Evolutionary conservation across 163 green algal genomes (phyloP).

Genomic region (Prototheca stagnorum): DNA sequence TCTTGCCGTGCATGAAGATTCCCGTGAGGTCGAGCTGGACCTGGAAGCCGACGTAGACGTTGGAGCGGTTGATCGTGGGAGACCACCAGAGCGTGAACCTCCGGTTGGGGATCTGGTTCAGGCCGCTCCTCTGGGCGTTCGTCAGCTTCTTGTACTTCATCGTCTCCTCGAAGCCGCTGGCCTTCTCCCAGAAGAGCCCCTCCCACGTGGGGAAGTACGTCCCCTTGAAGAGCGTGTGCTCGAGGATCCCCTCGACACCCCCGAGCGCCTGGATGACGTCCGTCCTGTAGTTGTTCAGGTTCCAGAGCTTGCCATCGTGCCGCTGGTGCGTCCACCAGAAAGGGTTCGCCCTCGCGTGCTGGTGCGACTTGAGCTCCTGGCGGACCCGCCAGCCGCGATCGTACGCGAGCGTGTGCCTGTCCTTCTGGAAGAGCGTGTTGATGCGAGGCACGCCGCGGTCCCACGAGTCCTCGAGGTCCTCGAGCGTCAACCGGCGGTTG

Average conservation of each 20-base stretch:
- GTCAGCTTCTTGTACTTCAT: slow-evolving; percentile 99
- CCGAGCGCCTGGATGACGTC: slow-evolving; percentile 76
- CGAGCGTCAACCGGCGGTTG: slow-evolving; percentile 89
- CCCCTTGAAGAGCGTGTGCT: slow-evolving; percentile 99
- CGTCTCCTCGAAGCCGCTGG: slow-evolving; percentile 85
- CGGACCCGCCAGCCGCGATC: slow-evolving; percentile 98
- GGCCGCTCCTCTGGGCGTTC: slow-evolving; percentile 89
- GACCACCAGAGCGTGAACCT: slow-evolving; percentile 99
- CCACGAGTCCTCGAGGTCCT: slow-evolving; percentile 94
- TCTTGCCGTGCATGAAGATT: slow-evolving; percentile 99
- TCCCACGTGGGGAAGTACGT: slow-evolving; percentile 99
- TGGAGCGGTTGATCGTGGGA: slow-evolving; percentile 98
- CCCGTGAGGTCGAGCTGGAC: slow-evolving; percentile 98
- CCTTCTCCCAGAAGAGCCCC: slow-evolving; percentile 96
- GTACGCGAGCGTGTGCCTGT: slow-evolving; percentile 96
- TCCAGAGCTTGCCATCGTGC: slow-evolving; percentile 99
- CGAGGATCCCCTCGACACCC: slow-evolving; percentile 97
- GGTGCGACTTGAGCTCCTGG: slow-evolving; percentile 98
- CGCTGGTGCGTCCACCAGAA: slow-evolving; percentile 99
- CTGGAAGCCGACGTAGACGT: slow-evolving; percentile 99
- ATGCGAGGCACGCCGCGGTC: slow-evolving; percentile 97
- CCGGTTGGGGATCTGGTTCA: slow-evolving; percentile 99
- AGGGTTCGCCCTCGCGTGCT: slow-evolving; percentile 68
- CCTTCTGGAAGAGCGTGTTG: slow-evolving; percentile 99
- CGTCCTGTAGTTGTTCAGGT: slow-evolving; percentile 99